A percentile compares a stretch with the other conserved stretches of the same genome.
phyloP scores from a whole-genome alignment of 2,329 filamentous ascomycete genomes.

The Dactylellina cionopaga region DNA sequence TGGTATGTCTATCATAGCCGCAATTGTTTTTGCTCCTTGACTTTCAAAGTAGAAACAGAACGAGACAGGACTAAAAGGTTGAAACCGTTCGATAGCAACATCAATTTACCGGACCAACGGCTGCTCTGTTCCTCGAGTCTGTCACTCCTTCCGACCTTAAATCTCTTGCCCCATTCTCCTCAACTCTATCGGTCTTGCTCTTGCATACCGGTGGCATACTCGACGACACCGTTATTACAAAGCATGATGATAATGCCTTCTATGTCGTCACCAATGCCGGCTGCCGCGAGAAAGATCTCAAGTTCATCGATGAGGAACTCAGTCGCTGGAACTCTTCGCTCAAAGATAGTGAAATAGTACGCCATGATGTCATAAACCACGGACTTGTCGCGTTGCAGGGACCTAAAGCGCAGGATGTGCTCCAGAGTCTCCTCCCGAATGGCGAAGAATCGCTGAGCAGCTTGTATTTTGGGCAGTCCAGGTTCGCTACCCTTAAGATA shows the following conservation, averaged over 20 bases:
- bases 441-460: constrained; percentile 68
- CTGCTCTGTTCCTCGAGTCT: constrained; percentile 80
- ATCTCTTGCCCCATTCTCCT: constrained; percentile 72
- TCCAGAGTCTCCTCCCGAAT: constrained; percentile 71
- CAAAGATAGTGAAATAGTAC: constrained; percentile 67
- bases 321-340: constrained; percentile 68
- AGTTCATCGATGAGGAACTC: constrained; percentile 78
- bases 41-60: constrained; percentile 15
- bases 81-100: constrained; percentile 19
- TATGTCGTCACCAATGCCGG: constrained; percentile 97
- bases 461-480: constrained; percentile 83
- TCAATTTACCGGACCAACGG: constrained; percentile 78
- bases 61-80: background rate
- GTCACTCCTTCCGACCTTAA: constrained; percentile 81
- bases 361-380: constrained; percentile 76
- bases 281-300: constrained; percentile 86
- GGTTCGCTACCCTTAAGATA: constrained; percentile 69
- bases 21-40: background rate
- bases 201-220: constrained; percentile 90
- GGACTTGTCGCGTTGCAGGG: constrained; percentile 92
- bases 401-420: constrained; percentile 76
- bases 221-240: constrained; percentile 91
- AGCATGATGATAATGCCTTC: constrained; percentile 75
- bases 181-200: constrained; percentile 84
- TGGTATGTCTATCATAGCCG: constrained; percentile 58